Conservation (phyloP, 371 early-diverging fungal genomes). For the Actinomortierella wolfii region DNA sequence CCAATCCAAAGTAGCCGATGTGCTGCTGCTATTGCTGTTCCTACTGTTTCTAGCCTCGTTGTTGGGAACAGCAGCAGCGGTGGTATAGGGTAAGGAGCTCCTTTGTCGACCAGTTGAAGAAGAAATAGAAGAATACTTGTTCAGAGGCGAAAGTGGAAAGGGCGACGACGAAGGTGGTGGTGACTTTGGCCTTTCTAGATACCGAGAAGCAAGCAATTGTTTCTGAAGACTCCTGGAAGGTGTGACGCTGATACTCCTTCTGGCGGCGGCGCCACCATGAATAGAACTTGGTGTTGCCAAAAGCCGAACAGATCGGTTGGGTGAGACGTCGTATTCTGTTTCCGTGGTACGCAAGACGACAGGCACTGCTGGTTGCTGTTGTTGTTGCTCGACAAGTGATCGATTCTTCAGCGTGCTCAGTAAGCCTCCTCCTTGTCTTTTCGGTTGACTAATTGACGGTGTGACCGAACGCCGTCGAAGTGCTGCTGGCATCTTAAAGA, state of each 20-base stretch:
- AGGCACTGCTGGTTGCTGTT: no score
- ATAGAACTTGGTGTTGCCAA: slow-evolving; percentile 11
- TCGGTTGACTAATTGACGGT: no score
- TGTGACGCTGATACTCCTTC: background rate
- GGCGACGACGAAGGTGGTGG: no score
- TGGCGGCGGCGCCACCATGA: slow-evolving; percentile 4
- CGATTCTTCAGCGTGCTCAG: no score
- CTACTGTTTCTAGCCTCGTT: background rate
- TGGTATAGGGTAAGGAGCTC: no score
- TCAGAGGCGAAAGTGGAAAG: no score
- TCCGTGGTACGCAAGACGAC: slow-evolving; percentile 24
- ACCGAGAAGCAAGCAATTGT: background rate
- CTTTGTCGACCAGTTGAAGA: background rate
- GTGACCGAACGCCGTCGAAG: no score
- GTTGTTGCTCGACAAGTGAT: no score
- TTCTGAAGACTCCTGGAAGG: background rate
- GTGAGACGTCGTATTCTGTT: slow-evolving; percentile 36
- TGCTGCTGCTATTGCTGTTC: background rate
- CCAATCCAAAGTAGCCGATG: slow-evolving; percentile 7
- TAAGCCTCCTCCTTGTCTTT: no score
- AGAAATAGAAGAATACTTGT: slow-evolving; percentile 4
- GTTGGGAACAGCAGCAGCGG: no score
- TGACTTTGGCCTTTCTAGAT: background rate
- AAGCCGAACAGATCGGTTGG: slow-evolving; percentile 11
- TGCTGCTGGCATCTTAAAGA: no score